Evolutionary conservation across 2,329 filamentous ascomycete genomes (phyloP).

Genomic region (Amylocarpus encephaloides): DNA sequence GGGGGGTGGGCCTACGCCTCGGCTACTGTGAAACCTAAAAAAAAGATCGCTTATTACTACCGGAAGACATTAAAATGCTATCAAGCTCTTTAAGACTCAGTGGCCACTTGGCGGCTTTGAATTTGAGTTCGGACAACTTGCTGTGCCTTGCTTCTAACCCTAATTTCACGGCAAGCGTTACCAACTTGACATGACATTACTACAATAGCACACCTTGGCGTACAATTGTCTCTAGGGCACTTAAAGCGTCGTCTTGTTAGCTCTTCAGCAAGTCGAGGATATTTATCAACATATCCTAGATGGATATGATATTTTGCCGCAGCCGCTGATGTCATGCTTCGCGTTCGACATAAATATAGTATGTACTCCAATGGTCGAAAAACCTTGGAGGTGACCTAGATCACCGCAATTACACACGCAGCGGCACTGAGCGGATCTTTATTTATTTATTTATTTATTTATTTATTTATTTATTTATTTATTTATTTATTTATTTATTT

Average conservation of each 20-base stretch:
- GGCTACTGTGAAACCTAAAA: constrained; percentile 5
- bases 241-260: neutral
- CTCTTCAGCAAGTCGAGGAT: constrained; percentile 3
- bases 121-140: neutral
- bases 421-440: constrained; percentile 4
- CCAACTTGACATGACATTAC: constrained; percentile 7
- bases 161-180: constrained; percentile 1
- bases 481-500: too few relatives aligned
- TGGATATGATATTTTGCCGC: constrained; percentile 3
- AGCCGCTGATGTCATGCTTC: constrained; percentile 4
- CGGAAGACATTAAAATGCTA: neutral
- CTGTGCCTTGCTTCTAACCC: neutral
- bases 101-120: constrained; percentile 9
- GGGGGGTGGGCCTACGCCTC: neutral
- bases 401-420: constrained; percentile 2
- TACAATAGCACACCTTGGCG: constrained; percentile 5
- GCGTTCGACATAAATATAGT: constrained; percentile 5
- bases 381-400: constrained; percentile 9
- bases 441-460: too few relatives aligned
- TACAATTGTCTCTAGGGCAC: neutral
- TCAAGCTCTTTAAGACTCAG: constrained; percentile 6
- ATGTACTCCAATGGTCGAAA: constrained; percentile 3
- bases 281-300: constrained; percentile 6
- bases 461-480: too few relatives aligned
- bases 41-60: constrained; percentile 8